phyloP scores from a whole-genome alignment of 371 early-diverging fungal genomes.

The Mycotypha africana region DNA sequence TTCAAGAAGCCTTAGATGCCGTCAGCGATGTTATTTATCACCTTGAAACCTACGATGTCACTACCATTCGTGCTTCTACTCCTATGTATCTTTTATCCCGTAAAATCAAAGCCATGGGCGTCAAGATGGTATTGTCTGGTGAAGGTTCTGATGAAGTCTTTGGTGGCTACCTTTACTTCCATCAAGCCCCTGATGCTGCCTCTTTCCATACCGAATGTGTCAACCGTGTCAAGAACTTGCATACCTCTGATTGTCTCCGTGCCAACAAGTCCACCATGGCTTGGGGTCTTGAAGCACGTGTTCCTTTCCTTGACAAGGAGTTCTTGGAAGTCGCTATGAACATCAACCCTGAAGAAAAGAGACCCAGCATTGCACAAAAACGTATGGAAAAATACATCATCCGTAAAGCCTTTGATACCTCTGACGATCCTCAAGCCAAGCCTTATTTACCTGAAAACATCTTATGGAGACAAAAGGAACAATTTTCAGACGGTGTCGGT shows the following conservation, averaged over 20 bases:
- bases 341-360: slow-evolving; percentile 75
- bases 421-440: slow-evolving; percentile 55
- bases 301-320: slow-evolving; percentile 90
- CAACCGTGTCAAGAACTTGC: slow-evolving; percentile 87
- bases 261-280: slow-evolving; percentile 99
- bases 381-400: slow-evolving; percentile 85
- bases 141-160: slow-evolving; percentile 96
- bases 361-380: slow-evolving; percentile 57
- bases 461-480: slow-evolving; percentile 97
- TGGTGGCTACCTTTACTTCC: slow-evolving; percentile 98
- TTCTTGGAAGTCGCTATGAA: slow-evolving; percentile 89
- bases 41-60: slow-evolving; percentile 98
- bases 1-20: slow-evolving; percentile 94
- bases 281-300: slow-evolving; percentile 97
- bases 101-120: slow-evolving; percentile 95
- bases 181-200: slow-evolving; percentile 79
- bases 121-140: slow-evolving; percentile 97
- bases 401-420: slow-evolving; percentile 73
- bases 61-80: slow-evolving; percentile 95
- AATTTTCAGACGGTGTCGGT: slow-evolving; percentile 97
- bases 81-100: slow-evolving; percentile 96
- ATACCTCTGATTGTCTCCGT: slow-evolving; percentile 91
- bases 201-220: slow-evolving; percentile 87
- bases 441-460: slow-evolving; percentile 90
- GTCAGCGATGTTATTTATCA: slow-evolving; percentile 93